Base-by-base conservation (phyloP, 108 stramenopile genomes). In the Nannochloropsis gaditana region DNA sequence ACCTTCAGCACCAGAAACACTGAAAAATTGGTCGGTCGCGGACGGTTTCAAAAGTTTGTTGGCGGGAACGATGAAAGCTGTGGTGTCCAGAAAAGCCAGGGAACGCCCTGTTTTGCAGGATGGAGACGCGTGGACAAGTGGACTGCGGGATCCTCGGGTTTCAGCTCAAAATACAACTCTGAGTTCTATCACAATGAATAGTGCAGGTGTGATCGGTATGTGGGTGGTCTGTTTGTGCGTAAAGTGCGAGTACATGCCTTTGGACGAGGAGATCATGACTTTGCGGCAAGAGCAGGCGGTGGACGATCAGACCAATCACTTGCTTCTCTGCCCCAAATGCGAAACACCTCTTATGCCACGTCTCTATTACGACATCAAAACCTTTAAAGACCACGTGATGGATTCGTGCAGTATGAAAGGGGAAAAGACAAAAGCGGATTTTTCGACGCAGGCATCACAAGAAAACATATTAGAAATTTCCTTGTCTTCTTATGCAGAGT, bases 281-380 rank as follows among this genome's bases (percentile, higher is more conserved):
- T n/a, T 73, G 59, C 59, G 59, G 6, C 59, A 73, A n/a, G 59
- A 73, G 19, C 59, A 73, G 4, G 59, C 59, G 59, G 6, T 73
- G 19, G 59, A 73, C n/a, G 59, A 73, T n/a, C 59, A 6, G 19
- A n/a, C 59, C 3, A 73, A 73, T n/a, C 4, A 73, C 59, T n/a
- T 73, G 4, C 59, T 73, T 73, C 59, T 73, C 59, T 73, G 59
- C 59, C 59, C 59, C 3, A 73, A 73, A n/a, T 73, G 59, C 8
- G 59, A 73, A 6, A 73, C 59, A n/a, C 59, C 59, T 6, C 59
- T 73, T 6, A 8, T 73, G 59, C 59, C 59, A 15, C 59, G 59
- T n/a, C 59, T 73, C 59, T 73, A 73, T n/a, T 73, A 73, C n/a
- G 59, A 73, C n/a, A 73, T 73, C 59, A 73, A 73, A n/a, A 73